Evolutionary conservation across 2,329 filamentous ascomycete genomes (phyloP).

Genomic region (Aureobasidium sp.): DNA sequence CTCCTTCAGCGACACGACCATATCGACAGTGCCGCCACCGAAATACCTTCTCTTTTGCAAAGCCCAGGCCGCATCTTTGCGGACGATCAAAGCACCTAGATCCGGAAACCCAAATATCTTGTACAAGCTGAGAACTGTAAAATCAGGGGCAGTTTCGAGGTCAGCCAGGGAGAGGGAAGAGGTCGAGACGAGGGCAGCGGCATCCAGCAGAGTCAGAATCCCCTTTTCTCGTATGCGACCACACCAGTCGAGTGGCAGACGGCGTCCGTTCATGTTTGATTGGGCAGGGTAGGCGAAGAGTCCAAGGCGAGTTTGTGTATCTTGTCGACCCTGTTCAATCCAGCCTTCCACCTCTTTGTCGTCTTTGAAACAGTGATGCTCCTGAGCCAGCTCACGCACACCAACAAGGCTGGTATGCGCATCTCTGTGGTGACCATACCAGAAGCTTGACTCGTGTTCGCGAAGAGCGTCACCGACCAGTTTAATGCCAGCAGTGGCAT

Average conservation of each 20-base stretch:
- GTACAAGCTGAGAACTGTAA: conserved; percentile 89
- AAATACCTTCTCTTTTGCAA: conserved; percentile 78
- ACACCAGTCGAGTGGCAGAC: conserved; percentile 78
- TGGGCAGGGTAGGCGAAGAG: conserved; percentile 90
- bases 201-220: conserved; percentile 80
- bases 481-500: conserved; percentile 93
- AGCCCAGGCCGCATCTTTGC: conserved; percentile 74
- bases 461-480: conserved; percentile 83
- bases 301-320: conserved; percentile 43
- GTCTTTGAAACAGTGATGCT: conserved; percentile 70
- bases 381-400: conserved; percentile 73
- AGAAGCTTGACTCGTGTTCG: conserved; percentile 72
- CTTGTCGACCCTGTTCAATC: conserved; percentile 49
- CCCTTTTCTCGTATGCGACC: conserved; percentile 40
- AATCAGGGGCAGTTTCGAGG: conserved; percentile 74
- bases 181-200: conserved; percentile 83
- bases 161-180: conserved; percentile 77
- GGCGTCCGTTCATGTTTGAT: conserved; percentile 90
- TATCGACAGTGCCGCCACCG: conserved; percentile 93
- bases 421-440: conserved; percentile 85
- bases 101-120: conserved; percentile 99
- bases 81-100: conserved; percentile 85
- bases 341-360: conserved; percentile 72
- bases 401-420: conserved; percentile 92
- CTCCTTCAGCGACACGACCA: conserved; percentile 77